Conservation (phyloP, 352 stramenopile genomes). For the Pythium rishiriense region DNA sequence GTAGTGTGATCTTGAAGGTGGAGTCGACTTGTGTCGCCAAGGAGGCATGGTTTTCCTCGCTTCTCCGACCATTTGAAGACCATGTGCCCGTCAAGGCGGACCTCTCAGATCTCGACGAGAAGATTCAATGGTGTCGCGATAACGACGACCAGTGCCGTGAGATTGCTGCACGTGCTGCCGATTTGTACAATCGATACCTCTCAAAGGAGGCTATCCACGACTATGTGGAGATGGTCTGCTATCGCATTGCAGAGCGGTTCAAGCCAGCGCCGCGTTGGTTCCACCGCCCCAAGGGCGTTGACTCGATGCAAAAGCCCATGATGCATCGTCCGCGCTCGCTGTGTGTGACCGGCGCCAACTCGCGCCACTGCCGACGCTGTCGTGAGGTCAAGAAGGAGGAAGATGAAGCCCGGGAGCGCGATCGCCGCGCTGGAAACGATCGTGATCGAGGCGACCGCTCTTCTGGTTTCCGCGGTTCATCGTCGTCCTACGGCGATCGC, state of each 20-base stretch:
- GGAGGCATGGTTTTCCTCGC: constrained; percentile 97
- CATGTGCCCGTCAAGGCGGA: constrained; percentile 97
- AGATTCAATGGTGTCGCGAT: constrained; percentile 97
- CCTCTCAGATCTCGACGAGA: constrained; percentile 97
- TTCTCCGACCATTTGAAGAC: constrained; percentile 96
- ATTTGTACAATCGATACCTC: constrained; percentile 94
- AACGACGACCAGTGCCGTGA: constrained; percentile 96
- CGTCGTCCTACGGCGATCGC: constrained; percentile 15
- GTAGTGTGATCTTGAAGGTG: constrained; percentile 97
- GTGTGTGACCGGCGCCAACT: constrained; percentile 56
- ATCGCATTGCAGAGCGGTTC: constrained; percentile 91
- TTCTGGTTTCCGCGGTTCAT: constrained; percentile 18
- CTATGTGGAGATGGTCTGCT: constrained; percentile 96
- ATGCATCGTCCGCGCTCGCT: constrained; percentile 52
- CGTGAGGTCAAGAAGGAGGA: constrained; percentile 67
- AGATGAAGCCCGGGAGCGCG: constrained; percentile 31
- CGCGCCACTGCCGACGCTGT: constrained; percentile 68
- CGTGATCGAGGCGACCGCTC: constrained; percentile 25
- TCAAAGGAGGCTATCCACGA: constrained; percentile 94
- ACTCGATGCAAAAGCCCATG: constrained; percentile 60
- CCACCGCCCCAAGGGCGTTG: constrained; percentile 54
- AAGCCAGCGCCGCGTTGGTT: constrained; percentile 63
- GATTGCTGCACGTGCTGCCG: constrained; percentile 94
- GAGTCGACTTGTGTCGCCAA: constrained; percentile 93
- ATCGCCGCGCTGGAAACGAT: constrained; percentile 34